Evolutionary conservation across 2,329 filamentous ascomycete genomes (phyloP).

Genomic region (Microascus cirrosus): DNA sequence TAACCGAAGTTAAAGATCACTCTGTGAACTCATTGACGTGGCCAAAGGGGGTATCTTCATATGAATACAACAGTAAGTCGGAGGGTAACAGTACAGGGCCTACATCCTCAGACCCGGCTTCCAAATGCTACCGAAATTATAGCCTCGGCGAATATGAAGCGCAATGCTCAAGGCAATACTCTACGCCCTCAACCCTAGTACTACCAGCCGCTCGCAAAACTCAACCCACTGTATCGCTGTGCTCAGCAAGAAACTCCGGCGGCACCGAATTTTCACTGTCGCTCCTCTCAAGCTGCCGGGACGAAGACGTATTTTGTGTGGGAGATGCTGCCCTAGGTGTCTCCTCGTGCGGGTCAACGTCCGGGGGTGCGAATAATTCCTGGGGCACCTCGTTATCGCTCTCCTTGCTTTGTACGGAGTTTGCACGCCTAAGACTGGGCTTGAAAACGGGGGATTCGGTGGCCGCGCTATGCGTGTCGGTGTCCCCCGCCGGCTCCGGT

Average conservation of each 20-base stretch:
- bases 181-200: not conserved
- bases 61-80: not conserved
- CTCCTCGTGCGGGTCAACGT: constrained; percentile 6
- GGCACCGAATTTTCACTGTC: constrained; percentile 39
- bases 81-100: too few species aligned
- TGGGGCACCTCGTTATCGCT: constrained; percentile 30
- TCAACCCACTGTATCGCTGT: constrained; percentile 10
- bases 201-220: not conserved
- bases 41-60: not conserved
- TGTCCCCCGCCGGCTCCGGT: constrained; percentile 1
- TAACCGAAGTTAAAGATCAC: not conserved
- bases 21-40: not conserved
- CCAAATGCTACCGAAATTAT: not conserved
- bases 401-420: constrained; percentile 12
- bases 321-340: constrained; percentile 1
- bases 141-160: not conserved
- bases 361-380: constrained; percentile 24
- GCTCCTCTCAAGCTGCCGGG: constrained; percentile 10
- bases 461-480: not conserved
- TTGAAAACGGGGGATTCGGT: constrained; percentile 6
- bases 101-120: not conserved
- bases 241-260: constrained; percentile 38
- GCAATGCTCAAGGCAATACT: not conserved
- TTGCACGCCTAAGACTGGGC: constrained; percentile 8
- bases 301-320: not conserved